Base-by-base conservation (phyloP, 768 basidiomycete genomes). In the Austroboletus eburneus region DNA sequence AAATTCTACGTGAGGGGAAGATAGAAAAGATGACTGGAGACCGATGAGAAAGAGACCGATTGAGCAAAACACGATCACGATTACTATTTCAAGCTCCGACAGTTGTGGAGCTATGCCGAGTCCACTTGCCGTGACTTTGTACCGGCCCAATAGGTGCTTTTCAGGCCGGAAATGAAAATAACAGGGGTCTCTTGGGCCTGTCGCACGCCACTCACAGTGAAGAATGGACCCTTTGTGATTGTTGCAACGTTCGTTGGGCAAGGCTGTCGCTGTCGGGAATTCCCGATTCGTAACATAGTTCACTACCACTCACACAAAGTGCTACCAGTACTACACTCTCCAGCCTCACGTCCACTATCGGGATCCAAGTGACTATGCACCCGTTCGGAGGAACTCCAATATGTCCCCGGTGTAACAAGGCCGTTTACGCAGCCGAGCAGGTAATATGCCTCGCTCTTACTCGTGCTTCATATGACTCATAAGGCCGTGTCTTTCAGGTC, bases 391-490 rank as follows among this genome's bases (percentile, higher is more conserved):
- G 81, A 37, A 79, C 80, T 4, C 78, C 86, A 23, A 66, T 72
- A 43, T 93, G 90, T 61, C 85, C 90, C 14, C 68, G 79, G 59
- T 93, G 90, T 66, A 66, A 65, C 48, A 89, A 84, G 66, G 65
- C 77, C 0, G 91, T 93, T 25, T 94, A 94, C 67, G 86, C 85
- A 50, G 91, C 90, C 42, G 91, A 94, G 65, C 89, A 93, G 78
- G 87, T 84, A 50, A 52, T 73, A 27, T 23, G 13, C 36, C 43
- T 41, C 29, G 9, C 14, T 29, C 10, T 13, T 52, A 17, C 30
- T 13, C 43, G 27, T 35, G 17, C 25, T 24, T 24, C 39, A 38
- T 33, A 44, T 16, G 20, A 43, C 40, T 48, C 32, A 51, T 50
- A 27, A 27, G 8, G 24, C 13, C 34, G 5, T 56, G 39, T 57